Percentiles rank a stretch among this genome's conserved stretches.
These are phyloP conservation scores for Boeremia exigua DNA, from an alignment of 2,329 filamentous ascomycete genomes.

Conservation along the genomic window DNA sequence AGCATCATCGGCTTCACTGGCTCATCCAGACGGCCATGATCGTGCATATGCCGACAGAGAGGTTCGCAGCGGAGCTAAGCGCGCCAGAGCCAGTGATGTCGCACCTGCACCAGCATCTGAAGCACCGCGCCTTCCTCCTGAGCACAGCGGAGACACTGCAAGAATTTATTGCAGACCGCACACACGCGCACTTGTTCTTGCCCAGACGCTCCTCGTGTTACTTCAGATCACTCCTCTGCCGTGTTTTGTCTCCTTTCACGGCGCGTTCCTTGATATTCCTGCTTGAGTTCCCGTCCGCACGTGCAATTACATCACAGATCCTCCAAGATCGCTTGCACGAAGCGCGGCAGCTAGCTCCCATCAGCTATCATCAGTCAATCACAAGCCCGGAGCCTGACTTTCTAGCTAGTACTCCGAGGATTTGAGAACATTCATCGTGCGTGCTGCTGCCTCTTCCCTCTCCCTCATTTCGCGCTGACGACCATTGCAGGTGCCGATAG, in stretches of 20 bases:
- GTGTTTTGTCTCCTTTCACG: neutral
- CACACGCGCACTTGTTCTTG: neutral
- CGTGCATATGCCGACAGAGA: neutral
- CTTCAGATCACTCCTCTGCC: neutral
- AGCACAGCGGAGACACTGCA: conserved; percentile 2
- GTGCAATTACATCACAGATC: conserved; percentile 38
- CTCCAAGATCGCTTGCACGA: conserved; percentile 9
- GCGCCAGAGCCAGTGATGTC: conserved; percentile 15
- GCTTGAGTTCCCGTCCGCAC: conserved; percentile 28
- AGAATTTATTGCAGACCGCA: neutral
- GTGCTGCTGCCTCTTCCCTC: neutral
- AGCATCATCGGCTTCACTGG: neutral
- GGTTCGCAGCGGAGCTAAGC: conserved; percentile 10
- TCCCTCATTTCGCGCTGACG: neutral
- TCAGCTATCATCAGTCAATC: conserved; percentile 20
- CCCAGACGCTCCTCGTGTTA: neutral
- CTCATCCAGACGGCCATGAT: neutral
- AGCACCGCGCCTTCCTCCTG: conserved; percentile 9
- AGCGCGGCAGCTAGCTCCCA: conserved; percentile 23
- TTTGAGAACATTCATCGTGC: conserved; percentile 1
- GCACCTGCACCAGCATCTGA: conserved; percentile 13
- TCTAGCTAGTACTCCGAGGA: conserved; percentile 6
- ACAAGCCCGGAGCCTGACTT: conserved; percentile 16
- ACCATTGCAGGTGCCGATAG: conserved; percentile 1
- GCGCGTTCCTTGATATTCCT: conserved; percentile 21